Base-by-base conservation (phyloP, 140 eudicot genomes). In the Oenanthe javanica region DNA sequence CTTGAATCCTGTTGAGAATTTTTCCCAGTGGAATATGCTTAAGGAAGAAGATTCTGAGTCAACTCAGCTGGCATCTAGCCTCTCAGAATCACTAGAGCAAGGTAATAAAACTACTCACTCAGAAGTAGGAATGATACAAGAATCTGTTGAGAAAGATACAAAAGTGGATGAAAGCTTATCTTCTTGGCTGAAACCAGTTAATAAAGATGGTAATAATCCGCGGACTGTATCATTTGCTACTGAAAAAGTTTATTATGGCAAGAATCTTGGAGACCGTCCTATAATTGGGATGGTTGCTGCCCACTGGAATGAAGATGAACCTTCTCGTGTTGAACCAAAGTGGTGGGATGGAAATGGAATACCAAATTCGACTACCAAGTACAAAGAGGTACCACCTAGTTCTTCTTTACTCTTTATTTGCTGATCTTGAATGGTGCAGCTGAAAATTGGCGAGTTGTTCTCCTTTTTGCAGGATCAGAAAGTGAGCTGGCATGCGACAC, bases 401-500 rank as follows among this genome's bases (percentile, higher is more conserved):
- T 42, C 10, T 51, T 9, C 48, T 81, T 36, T 19, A 59, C 49
- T 40, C 55, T 21, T 67, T 70, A 13, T 46, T 13, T 3, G 42
- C 72, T 1, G 43, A 36, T 7, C 10, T n/a, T 76, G 67, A 50
- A 49, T 50, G 23, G 61, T 47, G 36, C 8, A 55, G 66, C 25
- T n/a, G 1, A 43, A 61, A 80, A 23, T 13, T 77, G 15, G 57
- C 14, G 61, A 59, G 19, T 57, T 38, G 73, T 18, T 76, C 66
- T 81, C 82, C 18, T 78, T 48, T 77, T 82, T 79, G 51, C 94
- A 94, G 98, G 98, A 94, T 84, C 96, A 92, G 83, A 94, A 92
- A 86, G 98, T 94, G 67, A 83, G 90, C 63, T 94, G 94, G 97
- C 98, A 94, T 66, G 97, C 97, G 23, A 94, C 98, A 40, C 97